A percentile compares a stretch with the other conserved stretches of the same genome.
These are phyloP conservation scores for Monosporascus sp. DNA, from an alignment of 2,329 filamentous ascomycete genomes.

Conservation along the genomic window DNA sequence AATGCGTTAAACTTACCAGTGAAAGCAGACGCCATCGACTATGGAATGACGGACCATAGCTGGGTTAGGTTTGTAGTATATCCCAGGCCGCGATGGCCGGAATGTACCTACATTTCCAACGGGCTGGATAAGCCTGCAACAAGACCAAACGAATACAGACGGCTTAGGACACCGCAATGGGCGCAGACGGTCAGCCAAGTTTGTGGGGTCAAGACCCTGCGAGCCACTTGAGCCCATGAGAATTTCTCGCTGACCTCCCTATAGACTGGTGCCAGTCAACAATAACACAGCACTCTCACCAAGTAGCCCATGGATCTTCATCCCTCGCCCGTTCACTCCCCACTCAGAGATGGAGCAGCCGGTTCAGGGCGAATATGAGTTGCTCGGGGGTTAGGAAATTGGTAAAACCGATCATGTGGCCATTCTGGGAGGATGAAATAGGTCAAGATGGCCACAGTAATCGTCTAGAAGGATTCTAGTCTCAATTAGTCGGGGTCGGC, in stretches of 20 bases:
- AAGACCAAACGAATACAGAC: slow-evolving; percentile 58
- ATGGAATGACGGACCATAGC: slow-evolving; percentile 60
- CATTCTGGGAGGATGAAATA: slow-evolving; percentile 52
- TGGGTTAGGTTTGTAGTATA: slow-evolving; percentile 53
- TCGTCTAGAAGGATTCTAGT: slow-evolving; percentile 37
- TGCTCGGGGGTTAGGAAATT: slow-evolving; percentile 49
- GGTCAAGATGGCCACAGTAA: slow-evolving; percentile 45
- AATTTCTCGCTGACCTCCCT: slow-evolving; percentile 42
- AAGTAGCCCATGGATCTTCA: slow-evolving; percentile 8
- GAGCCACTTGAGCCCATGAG: slow-evolving; percentile 55
- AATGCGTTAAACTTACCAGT: slow-evolving; percentile 34
- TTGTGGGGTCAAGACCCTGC: slow-evolving; percentile 56
- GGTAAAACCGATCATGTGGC: slow-evolving; percentile 39
- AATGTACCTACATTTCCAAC: neutral
- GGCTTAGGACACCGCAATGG: slow-evolving; percentile 55
- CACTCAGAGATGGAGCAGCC: slow-evolving; percentile 33
- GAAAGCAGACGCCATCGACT: slow-evolving; percentile 53
- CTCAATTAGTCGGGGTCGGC: slow-evolving; percentile 1
- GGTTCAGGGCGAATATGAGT: slow-evolving; percentile 40
- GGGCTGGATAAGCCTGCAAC: slow-evolving; percentile 41
- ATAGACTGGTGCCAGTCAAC: slow-evolving; percentile 9
- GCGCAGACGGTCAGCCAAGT: slow-evolving; percentile 59
- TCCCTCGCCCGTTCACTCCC: slow-evolving; percentile 28
- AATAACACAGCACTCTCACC: neutral
- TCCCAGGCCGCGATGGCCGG: slow-evolving; percentile 46